phyloP scores from a whole-genome alignment of 1,139 yeast genomes.

The Pichia sp. region DNA sequence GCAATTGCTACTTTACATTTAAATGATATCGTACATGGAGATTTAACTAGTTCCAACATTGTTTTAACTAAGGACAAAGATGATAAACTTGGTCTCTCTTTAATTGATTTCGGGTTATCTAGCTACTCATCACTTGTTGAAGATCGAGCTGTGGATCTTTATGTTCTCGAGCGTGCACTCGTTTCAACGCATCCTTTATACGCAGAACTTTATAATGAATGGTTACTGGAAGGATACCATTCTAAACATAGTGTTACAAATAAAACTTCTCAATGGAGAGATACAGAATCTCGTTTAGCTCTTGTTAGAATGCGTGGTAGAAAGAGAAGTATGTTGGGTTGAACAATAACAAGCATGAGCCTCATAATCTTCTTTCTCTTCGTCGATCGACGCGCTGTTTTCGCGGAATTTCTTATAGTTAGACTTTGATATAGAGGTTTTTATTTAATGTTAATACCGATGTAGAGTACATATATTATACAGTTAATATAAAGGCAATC shows the following conservation, averaged over 20 bases:
- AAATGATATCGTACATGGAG: constrained; percentile 86
- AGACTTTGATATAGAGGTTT: no score
- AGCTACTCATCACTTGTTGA: constrained; percentile 74
- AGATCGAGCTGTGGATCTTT: constrained; percentile 93
- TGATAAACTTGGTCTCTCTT: constrained; percentile 33
- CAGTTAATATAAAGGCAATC: no score
- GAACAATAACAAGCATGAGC: no score
- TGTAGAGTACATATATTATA: no score
- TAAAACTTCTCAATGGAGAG: constrained; percentile 33
- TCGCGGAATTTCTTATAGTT: no score
- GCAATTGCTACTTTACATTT: constrained; percentile 69
- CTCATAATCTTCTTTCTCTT: no score
- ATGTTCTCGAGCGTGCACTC: constrained; percentile 89
- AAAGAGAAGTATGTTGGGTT: constrained; percentile 88
- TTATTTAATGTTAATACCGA: no score
- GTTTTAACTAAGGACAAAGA: constrained; percentile 38
- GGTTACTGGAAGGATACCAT: constrained; percentile 72
- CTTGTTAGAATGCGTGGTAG: constrained; percentile 90
- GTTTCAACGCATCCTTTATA: constrained; percentile 80
- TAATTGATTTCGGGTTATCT: constrained; percentile 89
- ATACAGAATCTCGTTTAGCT: constrained; percentile 54
- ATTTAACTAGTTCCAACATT: constrained; percentile 84
- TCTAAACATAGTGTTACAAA: constrained; percentile 31
- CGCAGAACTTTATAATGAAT: constrained; percentile 55
- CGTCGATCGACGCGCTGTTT: no score